Percentiles rank a stretch among this genome's conserved stretches.
phyloP scores from a whole-genome alignment of 768 basidiomycete species.

The Clathrus columnatus region DNA sequence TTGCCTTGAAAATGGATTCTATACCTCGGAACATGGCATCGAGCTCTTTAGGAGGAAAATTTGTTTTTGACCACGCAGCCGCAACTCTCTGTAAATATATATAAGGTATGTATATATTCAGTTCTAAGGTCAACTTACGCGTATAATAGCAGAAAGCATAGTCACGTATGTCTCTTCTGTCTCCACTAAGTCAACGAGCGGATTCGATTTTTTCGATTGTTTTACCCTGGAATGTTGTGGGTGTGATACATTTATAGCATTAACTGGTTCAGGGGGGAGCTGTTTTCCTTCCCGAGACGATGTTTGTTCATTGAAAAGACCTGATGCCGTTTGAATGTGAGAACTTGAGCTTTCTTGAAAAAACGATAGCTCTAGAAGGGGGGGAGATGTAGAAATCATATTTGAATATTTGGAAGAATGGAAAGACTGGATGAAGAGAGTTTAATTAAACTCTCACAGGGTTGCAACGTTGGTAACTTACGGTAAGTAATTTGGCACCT shows the following conservation, averaged over 20 bases:
- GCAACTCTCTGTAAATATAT: conserved; percentile 72
- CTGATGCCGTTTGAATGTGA: neutral
- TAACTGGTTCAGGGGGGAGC: neutral
- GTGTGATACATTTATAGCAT: neutral
- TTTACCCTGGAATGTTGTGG: neutral
- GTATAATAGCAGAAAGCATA: conserved; percentile 79
- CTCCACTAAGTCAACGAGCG: conserved; percentile 85
- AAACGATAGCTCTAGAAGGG: neutral
- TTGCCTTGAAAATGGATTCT: conserved; percentile 88
- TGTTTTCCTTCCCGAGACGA: neutral
- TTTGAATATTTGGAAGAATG: neutral
- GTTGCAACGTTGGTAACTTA: no score
- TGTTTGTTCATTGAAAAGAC: neutral
- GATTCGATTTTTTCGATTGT: conserved; percentile 59
- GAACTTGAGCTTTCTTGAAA: neutral
- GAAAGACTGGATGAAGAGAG: conserved; percentile 25
- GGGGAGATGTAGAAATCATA: neutral
- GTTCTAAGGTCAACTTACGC: conserved; percentile 44
- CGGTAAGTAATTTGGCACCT: no score
- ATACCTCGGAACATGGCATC: conserved; percentile 93
- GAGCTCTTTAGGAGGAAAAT: conserved; percentile 86
- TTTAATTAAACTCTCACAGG: conserved; percentile 21
- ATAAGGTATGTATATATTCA: conserved; percentile 12
- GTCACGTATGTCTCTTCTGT: conserved; percentile 92
- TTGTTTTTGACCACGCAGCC: conserved; percentile 93